phyloP scores from a whole-genome alignment of 805 yeast species.

The Saturnispora halmiae region DNA sequence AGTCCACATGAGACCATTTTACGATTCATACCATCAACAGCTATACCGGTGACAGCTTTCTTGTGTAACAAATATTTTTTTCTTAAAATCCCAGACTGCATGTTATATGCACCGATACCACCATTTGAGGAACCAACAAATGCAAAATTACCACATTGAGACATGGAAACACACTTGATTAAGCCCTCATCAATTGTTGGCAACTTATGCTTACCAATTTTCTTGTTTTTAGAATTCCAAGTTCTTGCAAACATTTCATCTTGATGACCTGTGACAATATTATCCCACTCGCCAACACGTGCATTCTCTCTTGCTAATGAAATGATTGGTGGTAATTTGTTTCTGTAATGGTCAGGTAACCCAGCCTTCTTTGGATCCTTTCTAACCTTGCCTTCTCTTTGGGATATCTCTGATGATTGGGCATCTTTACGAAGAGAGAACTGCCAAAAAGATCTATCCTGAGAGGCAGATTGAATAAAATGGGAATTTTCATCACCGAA shows the following conservation, averaged over 20 bases:
- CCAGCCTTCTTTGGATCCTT: constrained; percentile 50
- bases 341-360: constrained; percentile 41
- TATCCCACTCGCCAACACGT: constrained; percentile 89
- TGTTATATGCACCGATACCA: constrained; percentile 73
- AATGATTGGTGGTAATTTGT: constrained; percentile 69
- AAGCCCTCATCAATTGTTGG: constrained; percentile 69
- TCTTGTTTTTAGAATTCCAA: constrained; percentile 75
- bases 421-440: constrained; percentile 93
- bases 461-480: constrained; percentile 75
- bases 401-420: constrained; percentile 89
- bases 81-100: constrained; percentile 84
- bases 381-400: constrained; percentile 41
- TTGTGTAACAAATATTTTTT: constrained; percentile 62
- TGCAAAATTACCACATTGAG: constrained; percentile 94
- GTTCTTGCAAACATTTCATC: constrained; percentile 79
- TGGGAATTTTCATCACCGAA: constrained; percentile 77
- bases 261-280: constrained; percentile 79
- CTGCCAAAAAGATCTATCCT: constrained; percentile 81
- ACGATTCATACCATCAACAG: constrained; percentile 83
- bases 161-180: constrained; percentile 67
- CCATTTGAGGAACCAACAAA: constrained; percentile 85
- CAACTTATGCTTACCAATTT: constrained; percentile 68
- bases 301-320: constrained; percentile 63
- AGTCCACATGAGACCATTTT: constrained; percentile 80
- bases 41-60: constrained; percentile 78